Evolutionary conservation across 495 filamentous ascomycete genomes (phyloP).

Genomic region (Oleoguttula mirabilis): DNA sequence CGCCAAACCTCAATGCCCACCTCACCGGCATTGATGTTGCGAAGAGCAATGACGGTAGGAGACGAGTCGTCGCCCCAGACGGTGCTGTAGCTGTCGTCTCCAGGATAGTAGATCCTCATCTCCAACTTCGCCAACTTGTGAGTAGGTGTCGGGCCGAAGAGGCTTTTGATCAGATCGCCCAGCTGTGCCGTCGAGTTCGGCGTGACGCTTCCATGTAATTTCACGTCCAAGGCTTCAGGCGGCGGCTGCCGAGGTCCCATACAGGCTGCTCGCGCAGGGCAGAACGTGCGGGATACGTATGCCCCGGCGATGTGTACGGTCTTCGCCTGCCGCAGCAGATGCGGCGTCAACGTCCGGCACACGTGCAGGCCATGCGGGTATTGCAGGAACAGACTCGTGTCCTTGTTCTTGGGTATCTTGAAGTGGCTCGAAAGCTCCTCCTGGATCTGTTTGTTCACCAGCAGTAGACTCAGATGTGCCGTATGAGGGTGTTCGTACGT

Average conservation of each 20-base stretch:
- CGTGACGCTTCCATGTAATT: conserved; percentile 3
- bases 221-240: conserved; percentile 3
- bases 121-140: conserved; percentile 18
- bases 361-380: conserved; percentile 25
- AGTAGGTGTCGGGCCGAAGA: conserved; percentile 15
- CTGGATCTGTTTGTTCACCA: conserved; percentile 14
- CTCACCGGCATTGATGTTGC: conserved; percentile 20
- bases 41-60: conserved; percentile 20
- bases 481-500: conserved; percentile 1
- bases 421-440: conserved; percentile 12
- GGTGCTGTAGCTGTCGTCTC: conserved; percentile 16
- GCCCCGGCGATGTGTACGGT: conserved; percentile 24
- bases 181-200: conserved; percentile 17
- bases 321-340: conserved; percentile 21
- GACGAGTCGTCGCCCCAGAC: conserved; percentile 24
- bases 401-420: conserved; percentile 1
- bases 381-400: conserved; percentile 18
- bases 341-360: conserved; percentile 19
- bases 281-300: conserved; percentile 8
- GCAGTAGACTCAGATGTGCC: conserved; percentile 5
- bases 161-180: conserved; percentile 6
- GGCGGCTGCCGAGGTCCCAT: neutral
- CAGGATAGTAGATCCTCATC: conserved; percentile 23
- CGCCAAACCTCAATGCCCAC: conserved; percentile 24
- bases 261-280: conserved; percentile 7